Percentiles rank a stretch among this genome's conserved stretches.
Conservation (phyloP, 2,329 filamentous ascomycete species). For the Paraphaeosphaeria sporulosa region DNA sequence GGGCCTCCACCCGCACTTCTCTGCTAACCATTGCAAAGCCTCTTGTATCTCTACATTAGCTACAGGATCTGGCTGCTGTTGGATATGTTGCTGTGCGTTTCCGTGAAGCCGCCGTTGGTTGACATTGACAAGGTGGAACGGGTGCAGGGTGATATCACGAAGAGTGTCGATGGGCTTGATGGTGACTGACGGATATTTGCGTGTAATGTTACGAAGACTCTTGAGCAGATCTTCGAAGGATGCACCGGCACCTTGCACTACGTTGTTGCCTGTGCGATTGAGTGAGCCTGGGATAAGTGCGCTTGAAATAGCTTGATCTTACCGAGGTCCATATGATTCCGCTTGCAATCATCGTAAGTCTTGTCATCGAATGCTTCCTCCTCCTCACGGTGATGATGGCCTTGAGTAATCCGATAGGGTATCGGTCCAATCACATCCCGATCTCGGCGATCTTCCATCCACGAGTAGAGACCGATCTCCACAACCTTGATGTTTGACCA, state of each 20-base stretch:
- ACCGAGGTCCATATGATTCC: slow-evolving; percentile 42
- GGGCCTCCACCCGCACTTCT: slow-evolving; percentile 44
- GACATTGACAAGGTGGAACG: slow-evolving; percentile 46
- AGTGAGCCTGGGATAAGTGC: not conserved
- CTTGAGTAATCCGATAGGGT: slow-evolving; percentile 43
- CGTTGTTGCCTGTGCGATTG: slow-evolving; percentile 31
- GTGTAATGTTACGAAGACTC: slow-evolving; percentile 38
- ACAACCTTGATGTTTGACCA: slow-evolving; percentile 42
- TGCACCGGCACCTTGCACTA: slow-evolving; percentile 43
- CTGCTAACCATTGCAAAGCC: slow-evolving; percentile 41
- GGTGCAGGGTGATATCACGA: slow-evolving; percentile 40
- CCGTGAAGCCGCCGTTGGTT: slow-evolving; percentile 31
- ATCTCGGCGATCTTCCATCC: slow-evolving; percentile 47
- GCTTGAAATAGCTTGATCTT: not conserved
- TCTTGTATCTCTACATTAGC: slow-evolving; percentile 42
- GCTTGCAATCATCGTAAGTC: slow-evolving; percentile 39
- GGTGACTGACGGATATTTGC: slow-evolving; percentile 43
- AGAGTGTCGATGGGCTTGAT: slow-evolving; percentile 39
- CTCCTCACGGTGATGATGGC: slow-evolving; percentile 43
- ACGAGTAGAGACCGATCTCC: slow-evolving; percentile 42
- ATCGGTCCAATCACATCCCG: slow-evolving; percentile 43
- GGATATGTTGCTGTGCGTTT: slow-evolving; percentile 20
- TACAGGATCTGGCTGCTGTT: slow-evolving; percentile 33
- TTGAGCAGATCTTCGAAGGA: slow-evolving; percentile 44
- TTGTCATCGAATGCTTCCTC: slow-evolving; percentile 48